Conservation (phyloP, 768 basidiomycete genomes). For the Podaxis carcinomalis region DNA sequence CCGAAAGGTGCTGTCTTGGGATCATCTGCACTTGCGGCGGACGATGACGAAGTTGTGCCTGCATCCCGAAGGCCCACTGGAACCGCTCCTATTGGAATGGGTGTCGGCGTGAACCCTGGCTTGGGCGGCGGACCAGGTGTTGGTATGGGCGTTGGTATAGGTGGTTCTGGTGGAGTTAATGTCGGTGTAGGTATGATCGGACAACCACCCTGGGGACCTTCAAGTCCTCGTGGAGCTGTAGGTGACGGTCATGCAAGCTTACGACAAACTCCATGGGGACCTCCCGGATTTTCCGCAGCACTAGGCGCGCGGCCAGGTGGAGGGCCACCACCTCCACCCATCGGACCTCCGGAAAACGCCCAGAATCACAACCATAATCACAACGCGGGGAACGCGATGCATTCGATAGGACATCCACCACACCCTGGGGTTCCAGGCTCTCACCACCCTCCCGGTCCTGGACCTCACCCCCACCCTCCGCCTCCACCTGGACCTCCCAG, state of each 20-base stretch:
- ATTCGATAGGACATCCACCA: slow-evolving; percentile 15
- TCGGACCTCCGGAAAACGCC: slow-evolving; percentile 16
- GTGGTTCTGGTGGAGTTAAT: neutral
- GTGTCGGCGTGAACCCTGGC: neutral
- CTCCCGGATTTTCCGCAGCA: slow-evolving; percentile 14
- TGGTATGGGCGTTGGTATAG: slow-evolving; percentile 2
- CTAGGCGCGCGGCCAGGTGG: slow-evolving; percentile 18
- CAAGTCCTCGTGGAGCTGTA: slow-evolving; percentile 11
- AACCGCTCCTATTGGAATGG: slow-evolving; percentile 21
- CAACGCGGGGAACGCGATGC: slow-evolving; percentile 9
- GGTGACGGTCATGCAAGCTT: slow-evolving; percentile 14
- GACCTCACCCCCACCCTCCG: neutral
- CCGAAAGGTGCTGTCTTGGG: slow-evolving; percentile 69
- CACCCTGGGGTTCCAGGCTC: neutral
- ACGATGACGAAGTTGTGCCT: slow-evolving; percentile 75
- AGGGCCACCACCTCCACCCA: slow-evolving; percentile 23
- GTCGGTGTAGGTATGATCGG: slow-evolving; percentile 8
- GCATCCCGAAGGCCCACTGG: slow-evolving; percentile 38
- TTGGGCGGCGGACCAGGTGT: slow-evolving; percentile 9
- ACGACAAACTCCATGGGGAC: slow-evolving; percentile 22
- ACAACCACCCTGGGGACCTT: slow-evolving; percentile 9
- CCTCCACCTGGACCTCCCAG: slow-evolving; percentile 13
- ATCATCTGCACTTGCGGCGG: slow-evolving; percentile 72
- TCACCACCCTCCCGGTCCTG: neutral
- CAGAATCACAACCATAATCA: slow-evolving; percentile 12